These are phyloP conservation scores for Eimeria tenella DNA, from an alignment of 169 alveolate genomes.

Conservation along the genomic window DNA sequence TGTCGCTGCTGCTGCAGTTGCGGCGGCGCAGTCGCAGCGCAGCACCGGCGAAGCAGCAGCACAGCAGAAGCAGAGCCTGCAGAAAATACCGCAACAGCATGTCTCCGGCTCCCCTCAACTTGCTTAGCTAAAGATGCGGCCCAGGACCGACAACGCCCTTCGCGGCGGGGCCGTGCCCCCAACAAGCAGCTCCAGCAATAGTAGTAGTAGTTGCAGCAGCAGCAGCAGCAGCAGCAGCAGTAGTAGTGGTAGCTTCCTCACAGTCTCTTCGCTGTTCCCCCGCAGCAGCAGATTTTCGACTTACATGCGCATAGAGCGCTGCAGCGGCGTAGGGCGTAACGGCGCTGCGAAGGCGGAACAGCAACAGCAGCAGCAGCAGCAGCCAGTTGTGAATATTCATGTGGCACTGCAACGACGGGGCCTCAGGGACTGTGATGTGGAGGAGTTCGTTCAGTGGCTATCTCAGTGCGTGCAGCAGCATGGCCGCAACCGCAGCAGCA, in stretches of 20 bases:
- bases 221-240: conserved; percentile 12
- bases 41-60: conserved; percentile 7
- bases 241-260: conserved; percentile 7
- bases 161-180: conserved; percentile 62
- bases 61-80: neutral
- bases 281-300: conserved; percentile 31
- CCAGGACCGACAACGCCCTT: conserved; percentile 27
- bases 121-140: conserved; percentile 3
- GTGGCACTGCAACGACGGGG: conserved; percentile 65
- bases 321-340: conserved; percentile 26
- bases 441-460: conserved; percentile 70
- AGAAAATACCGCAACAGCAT: neutral
- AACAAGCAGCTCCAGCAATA: conserved; percentile 8
- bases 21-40: conserved; percentile 27
- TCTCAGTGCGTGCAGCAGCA: conserved; percentile 53
- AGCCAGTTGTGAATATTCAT: conserved; percentile 22
- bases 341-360: neutral
- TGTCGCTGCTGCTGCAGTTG: conserved; percentile 37
- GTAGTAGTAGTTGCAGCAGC: conserved; percentile 37
- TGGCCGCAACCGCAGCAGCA: neutral
- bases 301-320: conserved; percentile 12
- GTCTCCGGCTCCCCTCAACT: neutral
- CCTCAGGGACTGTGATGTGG: conserved; percentile 60
- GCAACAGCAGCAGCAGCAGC: conserved; percentile 62
- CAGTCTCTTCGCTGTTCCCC: neutral